Conservation (phyloP, 352 stramenopile species). For the Pythium aquatile region DNA sequence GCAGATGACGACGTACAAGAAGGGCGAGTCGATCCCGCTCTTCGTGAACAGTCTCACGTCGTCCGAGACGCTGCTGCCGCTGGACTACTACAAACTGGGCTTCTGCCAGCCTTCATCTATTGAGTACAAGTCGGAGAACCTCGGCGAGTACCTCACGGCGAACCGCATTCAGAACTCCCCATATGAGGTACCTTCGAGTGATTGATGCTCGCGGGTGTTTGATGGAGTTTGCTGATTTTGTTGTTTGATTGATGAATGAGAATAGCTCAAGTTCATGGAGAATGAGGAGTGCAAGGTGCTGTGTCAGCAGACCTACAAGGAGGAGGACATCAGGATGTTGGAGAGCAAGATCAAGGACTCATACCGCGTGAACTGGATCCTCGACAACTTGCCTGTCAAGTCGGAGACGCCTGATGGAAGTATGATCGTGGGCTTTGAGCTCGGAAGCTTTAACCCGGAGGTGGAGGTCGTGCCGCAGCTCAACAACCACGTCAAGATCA, state of each 20-base stretch:
- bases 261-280: slow-evolving; percentile 84
- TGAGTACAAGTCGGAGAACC: slow-evolving; percentile 97
- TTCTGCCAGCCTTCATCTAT: slow-evolving; percentile 93
- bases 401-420: slow-evolving; percentile 63
- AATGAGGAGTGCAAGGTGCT: slow-evolving; percentile 67
- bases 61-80: slow-evolving; percentile 93
- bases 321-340: slow-evolving; percentile 90
- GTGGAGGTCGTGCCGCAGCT: slow-evolving; percentile 90
- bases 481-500: slow-evolving; percentile 99
- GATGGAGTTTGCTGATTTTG: slow-evolving; percentile 1
- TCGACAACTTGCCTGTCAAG: slow-evolving; percentile 97
- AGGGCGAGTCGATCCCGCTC: slow-evolving; percentile 82
- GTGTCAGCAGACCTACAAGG: slow-evolving; percentile 89
- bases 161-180: slow-evolving; percentile 99
- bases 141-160: slow-evolving; percentile 98
- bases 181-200: slow-evolving; percentile 62
- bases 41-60: slow-evolving; percentile 96
- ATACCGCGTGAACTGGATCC: slow-evolving; percentile 99
- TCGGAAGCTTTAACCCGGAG: slow-evolving; percentile 90
- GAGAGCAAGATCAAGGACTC: slow-evolving; percentile 94
- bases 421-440: slow-evolving; percentile 81
- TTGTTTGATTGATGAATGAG: slow-evolving; percentile 16
- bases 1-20: slow-evolving; percentile 88
- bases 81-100: slow-evolving; percentile 98
- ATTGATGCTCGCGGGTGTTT: slow-evolving; percentile 21